Conservation (phyloP, 2,329 filamentous ascomycete genomes). For the Rhinocladiella similis region DNA sequence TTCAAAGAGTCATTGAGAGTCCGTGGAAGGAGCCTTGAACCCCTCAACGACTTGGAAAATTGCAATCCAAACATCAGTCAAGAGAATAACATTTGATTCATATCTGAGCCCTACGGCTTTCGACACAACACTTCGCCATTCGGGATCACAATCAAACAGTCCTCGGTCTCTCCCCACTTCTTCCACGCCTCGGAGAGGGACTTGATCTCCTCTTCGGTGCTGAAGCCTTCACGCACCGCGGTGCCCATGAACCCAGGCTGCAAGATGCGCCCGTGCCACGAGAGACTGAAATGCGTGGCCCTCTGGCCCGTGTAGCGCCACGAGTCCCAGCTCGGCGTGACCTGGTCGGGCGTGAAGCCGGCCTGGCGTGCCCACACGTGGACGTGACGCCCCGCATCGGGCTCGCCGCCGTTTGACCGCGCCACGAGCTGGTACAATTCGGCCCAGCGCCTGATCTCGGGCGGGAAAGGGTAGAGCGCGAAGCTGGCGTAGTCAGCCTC, state of each 20-base stretch:
- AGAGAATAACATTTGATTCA: too few species aligned
- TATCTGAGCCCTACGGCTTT: too few species aligned
- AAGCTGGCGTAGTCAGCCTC: constrained; percentile 38
- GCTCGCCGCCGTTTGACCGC: constrained; percentile 34
- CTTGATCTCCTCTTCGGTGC: constrained; percentile 27
- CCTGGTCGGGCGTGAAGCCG: constrained; percentile 26
- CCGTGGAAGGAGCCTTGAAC: too few species aligned
- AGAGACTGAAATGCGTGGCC: constrained; percentile 22
- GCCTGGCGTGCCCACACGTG: constrained; percentile 32
- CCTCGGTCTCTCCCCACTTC: constrained; percentile 26
- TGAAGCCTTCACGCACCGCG: constrained; percentile 25
- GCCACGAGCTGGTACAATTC: constrained; percentile 32
- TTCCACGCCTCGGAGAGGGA: constrained; percentile 27
- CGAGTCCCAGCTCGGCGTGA: constrained; percentile 22
- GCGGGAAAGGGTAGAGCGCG: constrained; percentile 33
- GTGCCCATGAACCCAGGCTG: constrained; percentile 26
- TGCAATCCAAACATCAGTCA: too few species aligned
- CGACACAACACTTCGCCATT: constrained; percentile 22
- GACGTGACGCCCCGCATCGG: constrained; percentile 31
- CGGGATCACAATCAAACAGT: constrained; percentile 21
- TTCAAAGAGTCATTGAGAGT: too few species aligned
- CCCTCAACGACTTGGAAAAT: too few species aligned
- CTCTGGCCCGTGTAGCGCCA: constrained; percentile 27
- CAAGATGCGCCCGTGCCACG: constrained; percentile 27
- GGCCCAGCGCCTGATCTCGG: constrained; percentile 31